Evolutionary conservation across 257 asterid species (phyloP).

Genomic region (Rhazya stricta): DNA sequence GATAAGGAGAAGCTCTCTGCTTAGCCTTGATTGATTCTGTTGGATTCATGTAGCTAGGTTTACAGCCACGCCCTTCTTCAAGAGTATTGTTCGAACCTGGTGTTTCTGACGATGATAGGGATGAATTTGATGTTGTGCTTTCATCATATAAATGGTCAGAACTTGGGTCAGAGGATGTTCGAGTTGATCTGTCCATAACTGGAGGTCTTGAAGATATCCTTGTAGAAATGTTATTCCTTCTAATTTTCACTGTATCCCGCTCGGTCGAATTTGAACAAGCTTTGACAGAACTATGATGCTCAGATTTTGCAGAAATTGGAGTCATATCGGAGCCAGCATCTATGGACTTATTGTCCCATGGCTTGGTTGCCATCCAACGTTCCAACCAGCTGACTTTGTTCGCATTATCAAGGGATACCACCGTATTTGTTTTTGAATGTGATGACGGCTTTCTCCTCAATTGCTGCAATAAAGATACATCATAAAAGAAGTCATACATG

Average conservation of each 20-base stretch:
- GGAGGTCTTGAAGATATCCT: slow-evolving; percentile 46
- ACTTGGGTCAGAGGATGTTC: slow-evolving; percentile 52
- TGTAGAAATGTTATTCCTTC: slow-evolving; percentile 30
- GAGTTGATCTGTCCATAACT: slow-evolving; percentile 37
- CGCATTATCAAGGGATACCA: slow-evolving; percentile 25
- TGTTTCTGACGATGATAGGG: slow-evolving; percentile 54
- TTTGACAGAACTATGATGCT: slow-evolving; percentile 12
- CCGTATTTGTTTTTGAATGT: slow-evolving; percentile 28
- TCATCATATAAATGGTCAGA: slow-evolving; percentile 53
- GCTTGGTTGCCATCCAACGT: slow-evolving; percentile 69
- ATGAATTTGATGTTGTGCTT: slow-evolving; percentile 65
- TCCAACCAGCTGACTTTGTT: slow-evolving; percentile 59
- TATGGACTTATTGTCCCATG: slow-evolving; percentile 42
- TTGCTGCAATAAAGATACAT: slow-evolving; percentile 23
- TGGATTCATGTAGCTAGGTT: slow-evolving; percentile 65
- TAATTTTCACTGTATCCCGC: slow-evolving; percentile 28
- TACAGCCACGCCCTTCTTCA: slow-evolving; percentile 24
- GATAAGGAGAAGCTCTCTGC: slow-evolving; percentile 25
- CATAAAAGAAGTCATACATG: neutral
- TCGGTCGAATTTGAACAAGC: slow-evolving; percentile 39
- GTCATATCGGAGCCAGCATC: slow-evolving; percentile 1
- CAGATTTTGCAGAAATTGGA: slow-evolving; percentile 24
- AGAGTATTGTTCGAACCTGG: slow-evolving; percentile 39
- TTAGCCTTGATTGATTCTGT: slow-evolving; percentile 48
- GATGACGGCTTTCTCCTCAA: slow-evolving; percentile 32